A percentile compares a stretch with the other conserved stretches of the same genome.
Conservation (phyloP, 2,329 filamentous ascomycete species). For the Blumeria graminis region DNA sequence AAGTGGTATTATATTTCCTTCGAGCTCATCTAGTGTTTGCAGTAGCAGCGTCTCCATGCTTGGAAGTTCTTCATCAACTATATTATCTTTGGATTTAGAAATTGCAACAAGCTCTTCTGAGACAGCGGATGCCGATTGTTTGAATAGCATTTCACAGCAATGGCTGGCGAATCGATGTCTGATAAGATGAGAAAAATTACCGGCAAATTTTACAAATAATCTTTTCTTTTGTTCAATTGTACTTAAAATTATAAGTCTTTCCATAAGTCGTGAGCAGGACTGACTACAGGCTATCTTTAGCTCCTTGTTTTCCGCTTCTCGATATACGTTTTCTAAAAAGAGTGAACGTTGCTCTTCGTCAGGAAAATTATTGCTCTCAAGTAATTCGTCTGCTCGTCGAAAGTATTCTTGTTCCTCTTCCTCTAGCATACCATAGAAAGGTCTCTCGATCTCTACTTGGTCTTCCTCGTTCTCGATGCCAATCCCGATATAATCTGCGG, state of each 20-base stretch:
- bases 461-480: conserved; percentile 6
- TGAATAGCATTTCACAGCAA: conserved; percentile 84
- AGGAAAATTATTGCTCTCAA: conserved; percentile 73
- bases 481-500: conserved; percentile 7
- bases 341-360: conserved; percentile 45
- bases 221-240: conserved; percentile 59
- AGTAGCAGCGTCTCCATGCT: conserved; percentile 74
- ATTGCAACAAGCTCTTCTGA: conserved; percentile 40
- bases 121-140: conserved; percentile 56
- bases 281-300: conserved; percentile 91
- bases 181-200: conserved; percentile 70
- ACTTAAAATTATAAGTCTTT: conserved; percentile 67
- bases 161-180: conserved; percentile 94
- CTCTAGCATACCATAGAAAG: conserved; percentile 78
- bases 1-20: conserved; percentile 58
- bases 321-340: conserved; percentile 62
- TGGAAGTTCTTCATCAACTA: conserved; percentile 22
- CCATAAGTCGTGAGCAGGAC: conserved; percentile 80
- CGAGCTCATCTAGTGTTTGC: conserved; percentile 63
- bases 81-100: conserved; percentile 12
- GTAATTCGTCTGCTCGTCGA: conserved; percentile 63
- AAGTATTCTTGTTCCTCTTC: conserved; percentile 94
- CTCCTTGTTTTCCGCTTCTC: conserved; percentile 75
- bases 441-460: conserved; percentile 9
- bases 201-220: conserved; percentile 63